phyloP scores from a whole-genome alignment of 2,329 filamentous ascomycete species.

The Nannizzia gypsea region DNA sequence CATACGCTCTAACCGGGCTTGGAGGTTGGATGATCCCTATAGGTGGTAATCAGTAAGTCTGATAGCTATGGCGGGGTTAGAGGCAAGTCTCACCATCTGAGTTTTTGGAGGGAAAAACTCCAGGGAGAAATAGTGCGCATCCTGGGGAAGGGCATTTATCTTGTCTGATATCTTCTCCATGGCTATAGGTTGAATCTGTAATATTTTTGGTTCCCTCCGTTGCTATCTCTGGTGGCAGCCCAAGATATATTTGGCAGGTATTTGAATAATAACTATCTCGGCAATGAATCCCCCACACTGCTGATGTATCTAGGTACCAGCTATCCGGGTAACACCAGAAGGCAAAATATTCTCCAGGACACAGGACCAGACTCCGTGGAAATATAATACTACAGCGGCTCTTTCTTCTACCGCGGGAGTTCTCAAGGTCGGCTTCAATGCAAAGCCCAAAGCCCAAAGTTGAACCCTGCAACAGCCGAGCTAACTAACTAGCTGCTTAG shows the following conservation, averaged over 20 bases:
- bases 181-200: neutral
- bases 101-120: conserved; percentile 99
- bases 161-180: conserved; percentile 82
- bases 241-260: neutral
- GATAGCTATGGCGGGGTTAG: conserved; percentile 11
- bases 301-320: neutral
- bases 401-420: neutral
- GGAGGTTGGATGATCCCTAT: conserved; percentile 79
- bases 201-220: neutral
- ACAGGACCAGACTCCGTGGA: neutral
- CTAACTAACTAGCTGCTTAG: neutral
- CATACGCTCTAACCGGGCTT: conserved; percentile 90
- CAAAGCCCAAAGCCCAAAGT: neutral
- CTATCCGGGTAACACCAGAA: neutral
- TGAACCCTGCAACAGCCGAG: neutral
- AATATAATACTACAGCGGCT: neutral
- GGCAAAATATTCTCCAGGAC: neutral
- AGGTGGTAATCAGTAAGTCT: conserved; percentile 17
- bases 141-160: conserved; percentile 74
- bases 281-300: neutral
- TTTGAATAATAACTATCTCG: neutral
- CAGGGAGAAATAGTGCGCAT: conserved; percentile 81
- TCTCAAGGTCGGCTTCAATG: neutral
- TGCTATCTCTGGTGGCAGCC: neutral
- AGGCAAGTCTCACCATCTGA: conserved; percentile 50